These are phyloP conservation scores for Globisporangium spiculum DNA, from an alignment of 352 stramenopile genomes.

Conservation along the genomic window DNA sequence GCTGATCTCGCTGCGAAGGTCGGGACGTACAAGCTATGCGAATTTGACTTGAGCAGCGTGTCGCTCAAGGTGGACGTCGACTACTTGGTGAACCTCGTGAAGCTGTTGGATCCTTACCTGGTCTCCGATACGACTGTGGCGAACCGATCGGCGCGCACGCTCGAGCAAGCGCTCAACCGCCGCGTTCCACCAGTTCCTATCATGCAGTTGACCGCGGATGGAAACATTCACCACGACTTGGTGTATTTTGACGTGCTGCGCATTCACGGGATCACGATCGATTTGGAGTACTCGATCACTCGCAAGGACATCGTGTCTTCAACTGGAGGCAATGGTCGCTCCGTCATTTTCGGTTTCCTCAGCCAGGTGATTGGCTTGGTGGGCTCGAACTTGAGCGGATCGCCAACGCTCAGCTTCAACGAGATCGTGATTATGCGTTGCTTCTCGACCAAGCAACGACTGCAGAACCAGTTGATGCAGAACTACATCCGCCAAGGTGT, in stretches of 20 bases:
- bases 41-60: constrained; percentile 68
- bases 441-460: constrained; percentile 76
- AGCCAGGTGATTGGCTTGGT: constrained; percentile 81
- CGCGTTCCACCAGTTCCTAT: constrained; percentile 62
- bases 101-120: constrained; percentile 77
- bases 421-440: constrained; percentile 83
- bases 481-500: constrained; percentile 84
- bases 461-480: constrained; percentile 77
- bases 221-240: constrained; percentile 69
- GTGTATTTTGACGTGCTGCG: constrained; percentile 83
- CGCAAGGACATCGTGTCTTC: constrained; percentile 79
- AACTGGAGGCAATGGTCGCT: constrained; percentile 56
- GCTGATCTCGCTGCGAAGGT: constrained; percentile 70
- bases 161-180: constrained; percentile 57
- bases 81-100: constrained; percentile 80
- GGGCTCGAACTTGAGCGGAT: constrained; percentile 82
- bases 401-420: constrained; percentile 80
- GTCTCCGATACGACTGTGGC: constrained; percentile 65
- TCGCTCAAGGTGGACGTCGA: constrained; percentile 84
- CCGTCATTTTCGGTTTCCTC: constrained; percentile 74
- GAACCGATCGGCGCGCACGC: constrained; percentile 49
- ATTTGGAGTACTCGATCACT: constrained; percentile 84
- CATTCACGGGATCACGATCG: constrained; percentile 66
- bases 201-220: constrained; percentile 51
- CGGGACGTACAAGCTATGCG: constrained; percentile 80